A percentile compares a stretch with the other conserved stretches of the same genome.
These are phyloP conservation scores for Blastobotrys parvus DNA, from an alignment of 805 yeast genomes.

Conservation along the genomic window DNA sequence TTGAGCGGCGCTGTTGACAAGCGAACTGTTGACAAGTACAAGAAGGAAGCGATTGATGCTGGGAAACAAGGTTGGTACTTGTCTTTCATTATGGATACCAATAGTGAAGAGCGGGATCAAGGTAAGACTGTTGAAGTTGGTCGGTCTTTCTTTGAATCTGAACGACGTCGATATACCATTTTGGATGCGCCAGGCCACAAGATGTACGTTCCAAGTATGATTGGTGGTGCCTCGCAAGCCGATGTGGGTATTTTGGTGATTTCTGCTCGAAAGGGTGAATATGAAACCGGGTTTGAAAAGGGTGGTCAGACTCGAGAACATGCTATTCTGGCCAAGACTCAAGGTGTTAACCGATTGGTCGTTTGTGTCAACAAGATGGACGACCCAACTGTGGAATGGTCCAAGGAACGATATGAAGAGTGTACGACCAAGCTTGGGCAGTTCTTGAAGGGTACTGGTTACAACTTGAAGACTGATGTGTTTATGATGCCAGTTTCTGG, in stretches of 20 bases:
- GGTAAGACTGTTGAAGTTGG: conserved; percentile 99
- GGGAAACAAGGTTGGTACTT: conserved; percentile 99
- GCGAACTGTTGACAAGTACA: conserved; percentile 96
- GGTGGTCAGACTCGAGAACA: conserved; percentile 99
- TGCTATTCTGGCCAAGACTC: conserved; percentile 94
- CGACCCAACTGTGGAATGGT: conserved; percentile 94
- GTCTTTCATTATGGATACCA: conserved; percentile 99
- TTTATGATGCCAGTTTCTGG: conserved; percentile 97
- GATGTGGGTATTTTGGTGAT: conserved; percentile 97
- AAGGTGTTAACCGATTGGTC: conserved; percentile 89
- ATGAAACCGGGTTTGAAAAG: conserved; percentile 97
- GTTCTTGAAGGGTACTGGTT: conserved; percentile 77
- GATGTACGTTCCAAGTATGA: conserved; percentile 98
- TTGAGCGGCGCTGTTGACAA: conserved; percentile 97
- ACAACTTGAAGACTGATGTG: conserved; percentile 74
- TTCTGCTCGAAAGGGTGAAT: conserved; percentile 98
- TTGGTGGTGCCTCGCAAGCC: conserved; percentile 99
- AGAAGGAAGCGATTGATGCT: conserved; percentile 97
- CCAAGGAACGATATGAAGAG: conserved; percentile 91
- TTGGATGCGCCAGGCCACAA: conserved; percentile 99
- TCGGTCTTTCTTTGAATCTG: conserved; percentile 95
- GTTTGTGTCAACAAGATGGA: conserved; percentile 98
- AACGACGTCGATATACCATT: conserved; percentile 93
- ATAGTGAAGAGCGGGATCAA: conserved; percentile 96
- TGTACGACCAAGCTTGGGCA: conserved; percentile 74